phyloP scores from a whole-genome alignment of 768 basidiomycete genomes.

The Suillus lakei region DNA sequence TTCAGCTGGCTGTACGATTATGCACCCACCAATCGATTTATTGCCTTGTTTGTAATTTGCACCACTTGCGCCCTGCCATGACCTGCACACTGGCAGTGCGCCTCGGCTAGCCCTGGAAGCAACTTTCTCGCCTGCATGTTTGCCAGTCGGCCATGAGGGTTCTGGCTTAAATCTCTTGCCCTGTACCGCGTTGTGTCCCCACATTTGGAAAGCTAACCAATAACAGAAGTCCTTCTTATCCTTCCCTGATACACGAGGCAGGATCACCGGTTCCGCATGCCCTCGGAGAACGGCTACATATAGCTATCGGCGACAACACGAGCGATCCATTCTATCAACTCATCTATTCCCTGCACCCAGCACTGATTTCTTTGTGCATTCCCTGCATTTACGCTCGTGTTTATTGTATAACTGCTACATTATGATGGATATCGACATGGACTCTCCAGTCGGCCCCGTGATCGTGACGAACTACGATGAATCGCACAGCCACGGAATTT shows the following conservation, averaged over 20 bases:
- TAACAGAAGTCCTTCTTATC: slow-evolving; percentile 4
- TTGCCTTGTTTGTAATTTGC: slow-evolving; percentile 7
- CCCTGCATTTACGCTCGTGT: slow-evolving; percentile 4
- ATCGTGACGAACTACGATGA: slow-evolving; percentile 27
- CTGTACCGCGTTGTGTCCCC: background rate
- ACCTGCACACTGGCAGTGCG: slow-evolving; percentile 19
- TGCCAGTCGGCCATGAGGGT: background rate
- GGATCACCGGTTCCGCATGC: slow-evolving; percentile 31
- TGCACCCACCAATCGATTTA: no score
- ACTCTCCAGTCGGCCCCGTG: slow-evolving; percentile 34
- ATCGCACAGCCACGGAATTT: slow-evolving; percentile 21
- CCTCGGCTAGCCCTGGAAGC: slow-evolving; percentile 10
- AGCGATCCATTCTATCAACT: slow-evolving; percentile 6
- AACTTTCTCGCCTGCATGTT: slow-evolving; percentile 8
- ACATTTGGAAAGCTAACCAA: slow-evolving; percentile 5
- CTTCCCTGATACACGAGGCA: slow-evolving; percentile 35
- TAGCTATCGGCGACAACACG: slow-evolving; percentile 15
- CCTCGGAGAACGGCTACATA: slow-evolving; percentile 28
- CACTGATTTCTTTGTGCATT: background rate
- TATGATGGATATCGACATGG: slow-evolving; percentile 41
- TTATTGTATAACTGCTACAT: background rate
- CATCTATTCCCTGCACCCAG: slow-evolving; percentile 22
- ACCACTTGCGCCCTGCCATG: slow-evolving; percentile 18
- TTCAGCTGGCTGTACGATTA: background rate
- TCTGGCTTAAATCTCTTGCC: slow-evolving; percentile 6